Conservation (phyloP, 1,284 basidiomycete species). For the Cryptococcus sp. region DNA sequence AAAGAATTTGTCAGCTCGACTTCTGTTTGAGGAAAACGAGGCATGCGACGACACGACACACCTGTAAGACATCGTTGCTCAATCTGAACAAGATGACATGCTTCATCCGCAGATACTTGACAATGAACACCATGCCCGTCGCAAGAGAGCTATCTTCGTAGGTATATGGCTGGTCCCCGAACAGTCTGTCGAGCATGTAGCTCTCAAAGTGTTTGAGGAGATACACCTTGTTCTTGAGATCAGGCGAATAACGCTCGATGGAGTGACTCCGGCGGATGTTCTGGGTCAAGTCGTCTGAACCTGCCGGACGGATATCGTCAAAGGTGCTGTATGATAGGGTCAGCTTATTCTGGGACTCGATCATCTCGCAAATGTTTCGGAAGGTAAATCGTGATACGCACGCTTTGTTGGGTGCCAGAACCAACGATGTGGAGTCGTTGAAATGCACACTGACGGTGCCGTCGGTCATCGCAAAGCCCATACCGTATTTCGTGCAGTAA, state of each 20-base stretch:
- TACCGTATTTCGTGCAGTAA: conserved; percentile 97
- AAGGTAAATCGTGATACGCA: conserved; percentile 54
- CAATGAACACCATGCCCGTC: conserved; percentile 89
- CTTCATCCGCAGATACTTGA: conserved; percentile 94
- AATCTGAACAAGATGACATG: conserved; percentile 95
- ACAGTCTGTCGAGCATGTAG: conserved; percentile 86
- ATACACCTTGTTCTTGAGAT: conserved; percentile 83
- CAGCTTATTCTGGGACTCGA: neutral
- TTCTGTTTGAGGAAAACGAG: neutral
- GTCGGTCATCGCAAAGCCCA: conserved; percentile 95
- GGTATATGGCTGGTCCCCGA: conserved; percentile 77
- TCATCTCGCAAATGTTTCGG: too few relatives aligned
- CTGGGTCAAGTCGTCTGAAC: conserved; percentile 28
- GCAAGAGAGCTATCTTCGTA: conserved; percentile 69
- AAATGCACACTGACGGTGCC: conserved; percentile 94
- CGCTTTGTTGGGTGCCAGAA: conserved; percentile 80
- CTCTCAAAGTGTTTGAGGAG: conserved; percentile 88
- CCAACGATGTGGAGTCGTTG: conserved; percentile 87
- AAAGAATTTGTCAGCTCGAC: neutral
- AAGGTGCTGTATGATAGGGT: conserved; percentile 65
- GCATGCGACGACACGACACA: conserved; percentile 46
- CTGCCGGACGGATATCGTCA: conserved; percentile 65
- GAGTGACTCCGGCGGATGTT: conserved; percentile 47
- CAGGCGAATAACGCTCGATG: conserved; percentile 50
- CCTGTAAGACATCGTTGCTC: conserved; percentile 90